These are phyloP conservation scores for Nicotiana undulata DNA, from an alignment of 257 asterid genomes.

Conservation along the genomic window DNA sequence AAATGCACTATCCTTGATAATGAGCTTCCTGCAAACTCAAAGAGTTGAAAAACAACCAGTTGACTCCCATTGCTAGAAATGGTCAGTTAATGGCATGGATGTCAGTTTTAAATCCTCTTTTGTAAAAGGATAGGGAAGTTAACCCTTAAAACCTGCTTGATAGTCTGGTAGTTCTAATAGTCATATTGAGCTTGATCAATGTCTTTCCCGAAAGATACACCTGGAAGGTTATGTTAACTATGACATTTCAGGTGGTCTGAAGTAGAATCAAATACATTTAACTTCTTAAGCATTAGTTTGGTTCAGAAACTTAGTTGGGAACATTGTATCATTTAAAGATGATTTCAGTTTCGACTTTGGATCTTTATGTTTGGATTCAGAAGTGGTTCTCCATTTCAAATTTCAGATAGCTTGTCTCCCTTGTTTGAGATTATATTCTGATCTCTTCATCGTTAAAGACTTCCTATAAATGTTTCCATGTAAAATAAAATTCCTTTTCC, in stretches of 20 bases:
- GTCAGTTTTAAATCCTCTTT: not conserved
- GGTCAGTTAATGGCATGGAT: not conserved
- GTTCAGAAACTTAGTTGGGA: not conserved
- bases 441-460: not conserved
- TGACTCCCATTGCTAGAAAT: not conserved
- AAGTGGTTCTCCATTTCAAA: not conserved
- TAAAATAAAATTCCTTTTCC: not conserved
- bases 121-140: not conserved
- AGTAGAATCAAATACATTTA: not conserved
- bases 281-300: not conserved
- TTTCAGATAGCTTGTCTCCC: not conserved
- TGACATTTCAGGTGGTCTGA: not conserved
- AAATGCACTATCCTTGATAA: not conserved
- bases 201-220: not conserved
- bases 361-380: not conserved
- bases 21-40: not conserved
- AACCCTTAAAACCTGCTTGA: not conserved
- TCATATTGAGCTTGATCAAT: not conserved
- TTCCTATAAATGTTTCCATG: not conserved
- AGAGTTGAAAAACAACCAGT: not conserved
- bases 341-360: not conserved
- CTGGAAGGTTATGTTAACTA: not conserved
- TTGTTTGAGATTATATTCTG: not conserved
- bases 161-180: not conserved
- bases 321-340: not conserved